Evolutionary conservation across 306 rosid genomes (phyloP), one percentile per base, ranked within the genome.

Genomic region (Cicer yamashitae): DNA sequence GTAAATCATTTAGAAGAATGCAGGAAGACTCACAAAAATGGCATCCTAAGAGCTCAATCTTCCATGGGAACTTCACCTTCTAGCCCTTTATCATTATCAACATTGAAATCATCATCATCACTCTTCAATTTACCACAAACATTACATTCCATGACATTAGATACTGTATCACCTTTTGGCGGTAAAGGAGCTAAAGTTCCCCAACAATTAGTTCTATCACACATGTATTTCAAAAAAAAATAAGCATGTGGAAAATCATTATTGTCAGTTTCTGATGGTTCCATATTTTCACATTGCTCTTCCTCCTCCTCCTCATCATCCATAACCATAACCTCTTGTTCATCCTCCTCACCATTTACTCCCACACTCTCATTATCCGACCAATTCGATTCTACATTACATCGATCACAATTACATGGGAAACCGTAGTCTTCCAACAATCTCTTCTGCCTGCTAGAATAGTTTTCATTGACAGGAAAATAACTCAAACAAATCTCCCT

Each of bases 401-500:
- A 92, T 8, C 97, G 87, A 70, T 92, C 97, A 69, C 97, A 92
- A 25, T 64, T 77, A 64, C 97, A 92, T 63, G 76, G 25, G 58
- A 92, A 92, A 53, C 96, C 96, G 74, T 92, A 92, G 82, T 90
- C 97, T 82, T 90, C 96, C 45, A 64, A 53, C 86, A 92, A 61
- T 73, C 89, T 87, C 79, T 67, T 89, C 84, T 91, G 97, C 80
- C 94, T 81, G 25, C 77, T 83, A 60, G 88, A 51, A 73, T 77
- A 89, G 37, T 79, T 80, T 59, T 82, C 84, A 47, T 91, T 86
- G 9, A 91, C 94, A 67, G 97, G 97, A 59, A 92, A 92, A 79
- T 90, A 92, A 67, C 97, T 90, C 85, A 92, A 82, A 83, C 96
- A 92, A 17, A 90, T 80, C 88, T 92, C 97, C 82, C 96, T 82